Percentiles rank a stretch among this genome's conserved stretches.
Conservation (phyloP, 163 green algal species). For the Volvox carteri region DNA sequence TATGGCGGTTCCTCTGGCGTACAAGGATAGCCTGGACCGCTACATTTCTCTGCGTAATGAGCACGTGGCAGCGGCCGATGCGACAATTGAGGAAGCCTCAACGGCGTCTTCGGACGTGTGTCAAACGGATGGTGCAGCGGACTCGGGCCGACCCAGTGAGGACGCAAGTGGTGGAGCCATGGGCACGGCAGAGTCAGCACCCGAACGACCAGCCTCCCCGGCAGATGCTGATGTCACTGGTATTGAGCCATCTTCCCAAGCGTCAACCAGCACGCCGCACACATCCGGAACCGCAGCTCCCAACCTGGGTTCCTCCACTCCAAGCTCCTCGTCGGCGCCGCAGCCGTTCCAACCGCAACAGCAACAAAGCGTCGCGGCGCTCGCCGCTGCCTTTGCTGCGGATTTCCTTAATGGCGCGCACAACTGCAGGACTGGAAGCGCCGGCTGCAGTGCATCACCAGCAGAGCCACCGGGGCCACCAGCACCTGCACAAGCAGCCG, state of each 20-base stretch:
- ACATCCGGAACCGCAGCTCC: not conserved
- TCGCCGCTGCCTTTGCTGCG: not conserved
- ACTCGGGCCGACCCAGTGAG: not conserved
- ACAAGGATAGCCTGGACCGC: slow-evolving; percentile 48
- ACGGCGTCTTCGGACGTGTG: not conserved
- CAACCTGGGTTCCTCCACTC: not conserved
- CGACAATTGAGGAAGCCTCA: not conserved
- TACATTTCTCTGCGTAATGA: slow-evolving; percentile 4
- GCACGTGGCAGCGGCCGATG: not conserved
- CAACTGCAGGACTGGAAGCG: not conserved
- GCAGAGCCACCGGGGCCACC: not conserved
- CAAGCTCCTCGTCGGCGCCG: not conserved
- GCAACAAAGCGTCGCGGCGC: not conserved
- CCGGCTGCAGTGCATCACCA: too few relatives aligned
- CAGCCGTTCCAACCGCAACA: not conserved
- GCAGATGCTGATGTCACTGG: not conserved
- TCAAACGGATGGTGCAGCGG: not conserved
- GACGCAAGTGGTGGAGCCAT: not conserved
- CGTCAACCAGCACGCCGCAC: not conserved
- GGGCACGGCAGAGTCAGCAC: not conserved
- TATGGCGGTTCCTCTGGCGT: slow-evolving; percentile 24
- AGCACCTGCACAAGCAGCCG: not conserved
- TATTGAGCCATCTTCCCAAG: not conserved
- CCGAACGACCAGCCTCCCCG: not conserved
- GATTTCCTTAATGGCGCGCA: not conserved